phyloP scores from a whole-genome alignment of 345 rosid genomes.

The Hibiscus mutabilis region DNA sequence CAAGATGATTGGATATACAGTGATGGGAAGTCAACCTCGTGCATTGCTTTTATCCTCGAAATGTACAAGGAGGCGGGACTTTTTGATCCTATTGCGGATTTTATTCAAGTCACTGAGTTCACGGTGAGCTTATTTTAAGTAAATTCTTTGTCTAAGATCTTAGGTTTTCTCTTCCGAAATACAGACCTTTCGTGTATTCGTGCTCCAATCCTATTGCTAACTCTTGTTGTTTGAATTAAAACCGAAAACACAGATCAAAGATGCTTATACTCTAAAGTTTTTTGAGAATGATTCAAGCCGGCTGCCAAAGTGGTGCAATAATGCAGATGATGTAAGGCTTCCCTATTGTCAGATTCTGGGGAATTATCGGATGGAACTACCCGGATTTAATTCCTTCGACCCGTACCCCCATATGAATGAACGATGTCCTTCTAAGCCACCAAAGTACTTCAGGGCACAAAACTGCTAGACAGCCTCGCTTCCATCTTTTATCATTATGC shows the following conservation, averaged over 20 bases:
- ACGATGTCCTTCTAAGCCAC: conserved; percentile 80
- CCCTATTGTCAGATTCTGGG: conserved; percentile 89
- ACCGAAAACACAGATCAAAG: conserved; percentile 57
- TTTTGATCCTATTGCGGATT: conserved; percentile 54
- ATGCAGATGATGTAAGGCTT: conserved; percentile 63
- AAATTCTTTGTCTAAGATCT: background rate
- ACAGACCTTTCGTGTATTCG: background rate
- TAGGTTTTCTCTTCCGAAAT: background rate
- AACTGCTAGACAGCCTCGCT: conserved; percentile 44
- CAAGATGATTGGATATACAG: conserved; percentile 86
- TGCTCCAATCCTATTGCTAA: background rate
- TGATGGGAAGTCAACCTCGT: conserved; percentile 93
- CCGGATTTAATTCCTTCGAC: conserved; percentile 74
- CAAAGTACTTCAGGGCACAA: conserved; percentile 57
- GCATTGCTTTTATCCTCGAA: conserved; percentile 87
- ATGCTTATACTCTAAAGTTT: conserved; percentile 53
- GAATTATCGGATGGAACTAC: conserved; percentile 91
- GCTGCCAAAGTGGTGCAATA: conserved; percentile 90
- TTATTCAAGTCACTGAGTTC: conserved; percentile 90
- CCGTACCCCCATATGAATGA: conserved; percentile 69
- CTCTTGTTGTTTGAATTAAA: background rate
- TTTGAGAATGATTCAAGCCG: conserved; percentile 53
- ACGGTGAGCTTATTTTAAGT: conserved; percentile 28
- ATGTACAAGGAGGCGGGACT: conserved; percentile 96
- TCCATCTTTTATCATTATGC: background rate